Conservation (phyloP, 2,329 filamentous ascomycete species). For the Macrophomina phaseolina region DNA sequence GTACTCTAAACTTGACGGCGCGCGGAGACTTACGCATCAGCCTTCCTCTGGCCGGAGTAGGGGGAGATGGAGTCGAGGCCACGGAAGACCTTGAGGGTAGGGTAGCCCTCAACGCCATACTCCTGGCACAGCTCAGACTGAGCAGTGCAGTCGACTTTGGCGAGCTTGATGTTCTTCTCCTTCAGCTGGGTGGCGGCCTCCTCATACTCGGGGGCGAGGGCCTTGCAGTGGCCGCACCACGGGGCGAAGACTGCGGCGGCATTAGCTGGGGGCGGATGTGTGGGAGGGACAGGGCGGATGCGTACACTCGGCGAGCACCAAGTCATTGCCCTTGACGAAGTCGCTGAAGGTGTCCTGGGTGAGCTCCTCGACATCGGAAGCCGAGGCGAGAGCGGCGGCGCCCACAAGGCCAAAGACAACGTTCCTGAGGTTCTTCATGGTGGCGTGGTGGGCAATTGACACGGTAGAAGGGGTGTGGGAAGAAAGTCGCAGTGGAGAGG, state of each 20-base stretch:
- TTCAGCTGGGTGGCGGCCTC: constrained; percentile 82
- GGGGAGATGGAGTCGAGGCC: constrained; percentile 79
- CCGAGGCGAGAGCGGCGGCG: constrained; percentile 65
- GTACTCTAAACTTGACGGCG: too few relatives aligned
- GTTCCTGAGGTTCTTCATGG: constrained; percentile 34
- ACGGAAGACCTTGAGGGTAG: constrained; percentile 98
- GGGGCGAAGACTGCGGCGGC: constrained; percentile 78
- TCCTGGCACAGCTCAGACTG: constrained; percentile 89
- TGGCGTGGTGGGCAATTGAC: constrained; percentile 12
- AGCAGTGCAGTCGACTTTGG: constrained; percentile 94
- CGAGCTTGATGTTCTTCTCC: constrained; percentile 84
- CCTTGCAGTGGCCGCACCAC: constrained; percentile 99
- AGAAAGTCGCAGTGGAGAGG: background rate
- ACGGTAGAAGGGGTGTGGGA: constrained; percentile 8
- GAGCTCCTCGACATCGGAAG: constrained; percentile 83
- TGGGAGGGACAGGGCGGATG: constrained; percentile 30
- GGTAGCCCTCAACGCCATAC: constrained; percentile 95
- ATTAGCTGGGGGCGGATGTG: background rate
- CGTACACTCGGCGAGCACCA: constrained; percentile 94
- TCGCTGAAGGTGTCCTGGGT: constrained; percentile 85
- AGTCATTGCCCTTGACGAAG: constrained; percentile 83
- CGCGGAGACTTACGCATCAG: constrained; percentile 63
- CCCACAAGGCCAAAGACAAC: constrained; percentile 49
- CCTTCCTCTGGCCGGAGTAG: constrained; percentile 90
- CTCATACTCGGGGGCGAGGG: constrained; percentile 91